Conservation (phyloP, 108 stramenopile species). For the Nitzschia inconspicua region DNA sequence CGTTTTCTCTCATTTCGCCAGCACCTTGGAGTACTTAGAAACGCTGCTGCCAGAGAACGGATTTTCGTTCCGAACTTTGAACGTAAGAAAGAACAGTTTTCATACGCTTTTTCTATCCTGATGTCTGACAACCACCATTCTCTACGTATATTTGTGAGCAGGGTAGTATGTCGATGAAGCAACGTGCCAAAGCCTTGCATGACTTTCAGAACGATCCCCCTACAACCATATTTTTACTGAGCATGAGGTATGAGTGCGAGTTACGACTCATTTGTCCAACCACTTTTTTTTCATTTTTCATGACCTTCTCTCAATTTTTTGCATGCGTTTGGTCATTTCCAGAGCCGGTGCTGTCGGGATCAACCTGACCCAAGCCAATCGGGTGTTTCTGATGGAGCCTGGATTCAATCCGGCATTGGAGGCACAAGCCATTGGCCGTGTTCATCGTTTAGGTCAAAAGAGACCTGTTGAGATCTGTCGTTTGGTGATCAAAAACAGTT, state of each 20-base stretch:
- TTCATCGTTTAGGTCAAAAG: conserved; percentile 56
- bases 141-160: too few relatives aligned
- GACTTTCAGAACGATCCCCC: conserved; percentile 50
- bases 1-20: conserved; percentile 48
- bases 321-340: neutral
- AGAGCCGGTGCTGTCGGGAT: conserved; percentile 52
- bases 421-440: conserved; percentile 60
- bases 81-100: too few relatives aligned
- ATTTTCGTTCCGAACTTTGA: conserved; percentile 36
- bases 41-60: conserved; percentile 42
- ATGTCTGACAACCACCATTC: too few relatives aligned
- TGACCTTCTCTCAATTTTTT: too few relatives aligned
- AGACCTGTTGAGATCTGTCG: conserved; percentile 27
- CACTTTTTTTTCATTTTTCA: too few relatives aligned
- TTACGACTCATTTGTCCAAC: too few relatives aligned
- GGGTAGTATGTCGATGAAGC: conserved; percentile 42
- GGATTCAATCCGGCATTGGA: conserved; percentile 50
- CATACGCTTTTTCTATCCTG: too few relatives aligned
- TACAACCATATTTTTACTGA: conserved; percentile 51
- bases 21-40: conserved; percentile 33
- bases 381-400: conserved; percentile 66
- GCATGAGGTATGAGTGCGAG: conserved; percentile 39
- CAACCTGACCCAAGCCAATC: conserved; percentile 57
- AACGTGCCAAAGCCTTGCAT: conserved; percentile 34
- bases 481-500: conserved; percentile 23